Conservation (phyloP, 352 stramenopile species). For the Pythium scleroteichum region DNA sequence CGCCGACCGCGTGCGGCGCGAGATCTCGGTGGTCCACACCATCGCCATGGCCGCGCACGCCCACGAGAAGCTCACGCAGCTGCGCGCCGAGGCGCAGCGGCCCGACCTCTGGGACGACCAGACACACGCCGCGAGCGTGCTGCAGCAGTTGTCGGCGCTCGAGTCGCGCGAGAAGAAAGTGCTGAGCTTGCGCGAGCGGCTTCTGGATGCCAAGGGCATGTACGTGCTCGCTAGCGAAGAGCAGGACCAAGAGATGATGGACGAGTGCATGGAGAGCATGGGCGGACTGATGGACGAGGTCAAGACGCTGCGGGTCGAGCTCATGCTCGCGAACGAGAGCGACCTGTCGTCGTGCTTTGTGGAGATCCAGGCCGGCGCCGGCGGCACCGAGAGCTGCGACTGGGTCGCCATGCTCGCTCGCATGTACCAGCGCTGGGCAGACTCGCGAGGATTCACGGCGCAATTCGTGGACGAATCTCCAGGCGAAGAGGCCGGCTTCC, state of each 20-base stretch:
- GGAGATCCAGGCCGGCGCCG: constrained; percentile 79
- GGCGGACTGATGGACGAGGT: constrained; percentile 35
- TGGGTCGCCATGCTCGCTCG: constrained; percentile 95
- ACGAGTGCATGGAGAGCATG: constrained; percentile 54
- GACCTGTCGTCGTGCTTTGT: constrained; percentile 71
- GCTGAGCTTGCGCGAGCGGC: constrained; percentile 39
- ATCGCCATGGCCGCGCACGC: constrained; percentile 41
- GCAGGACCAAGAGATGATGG: constrained; percentile 45
- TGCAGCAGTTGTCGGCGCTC: constrained; percentile 62
- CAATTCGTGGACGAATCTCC: constrained; percentile 90
- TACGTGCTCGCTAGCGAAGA: constrained; percentile 65
- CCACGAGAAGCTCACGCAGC: constrained; percentile 37
- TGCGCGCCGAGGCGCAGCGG: constrained; percentile 45
- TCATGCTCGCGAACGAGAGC: constrained; percentile 58
- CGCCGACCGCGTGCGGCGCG: constrained; percentile 35
- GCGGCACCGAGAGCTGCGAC: constrained; percentile 95
- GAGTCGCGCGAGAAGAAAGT: constrained; percentile 48
- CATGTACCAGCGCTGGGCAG: constrained; percentile 92
- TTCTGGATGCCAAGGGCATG: constrained; percentile 68
- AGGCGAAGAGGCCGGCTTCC: constrained; percentile 73
- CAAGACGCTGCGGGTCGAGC: constrained; percentile 58
- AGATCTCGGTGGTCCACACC: constrained; percentile 54
- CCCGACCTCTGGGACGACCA: constrained; percentile 67
- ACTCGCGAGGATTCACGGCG: constrained; percentile 46
- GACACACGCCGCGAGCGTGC: constrained; percentile 45